Conservation (phyloP, 1,284 basidiomycete species). For the Trichosporon coremiiforme region DNA sequence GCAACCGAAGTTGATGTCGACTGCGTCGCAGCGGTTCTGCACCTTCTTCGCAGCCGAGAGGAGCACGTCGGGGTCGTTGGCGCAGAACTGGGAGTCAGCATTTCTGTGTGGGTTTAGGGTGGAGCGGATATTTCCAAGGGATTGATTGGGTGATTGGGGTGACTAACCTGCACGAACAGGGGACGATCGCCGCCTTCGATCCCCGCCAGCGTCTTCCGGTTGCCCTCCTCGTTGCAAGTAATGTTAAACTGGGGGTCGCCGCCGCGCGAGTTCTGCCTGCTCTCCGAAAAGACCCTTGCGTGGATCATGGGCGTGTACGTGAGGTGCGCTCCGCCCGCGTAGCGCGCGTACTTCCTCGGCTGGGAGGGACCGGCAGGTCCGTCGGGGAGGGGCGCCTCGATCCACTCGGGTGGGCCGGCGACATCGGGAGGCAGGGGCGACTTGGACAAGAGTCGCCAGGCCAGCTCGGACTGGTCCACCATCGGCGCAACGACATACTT, state of each 20-base stretch:
- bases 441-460: conserved; percentile 87
- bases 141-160: too few species aligned
- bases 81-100: conserved; percentile 67
- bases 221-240: conserved; percentile 58
- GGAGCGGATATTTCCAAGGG: too few species aligned
- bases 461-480: conserved; percentile 96
- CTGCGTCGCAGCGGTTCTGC: conserved; percentile 78
- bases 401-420: conserved; percentile 35
- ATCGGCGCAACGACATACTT: conserved; percentile 92
- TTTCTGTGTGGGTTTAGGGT: too few species aligned
- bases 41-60: conserved; percentile 73
- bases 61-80: conserved; percentile 79
- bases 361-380: conserved; percentile 1
- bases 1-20: conserved; percentile 94
- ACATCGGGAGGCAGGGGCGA: conserved; percentile 65
- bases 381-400: conserved; percentile 27
- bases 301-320: conserved; percentile 98
- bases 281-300: conserved; percentile 76
- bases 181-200: conserved; percentile 68
- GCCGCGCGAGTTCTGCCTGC: conserved; percentile 35
- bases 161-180: conserved; percentile 72
- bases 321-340: conserved; percentile 62
- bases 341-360: conserved; percentile 31
- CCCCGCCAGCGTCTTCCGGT: conserved; percentile 45
- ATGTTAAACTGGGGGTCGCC: conserved; percentile 70